Evolutionary conservation across 2,329 filamentous ascomycete genomes (phyloP), one percentile per base, ranked within the genome.

Genomic region (Fusarium buxicola): DNA sequence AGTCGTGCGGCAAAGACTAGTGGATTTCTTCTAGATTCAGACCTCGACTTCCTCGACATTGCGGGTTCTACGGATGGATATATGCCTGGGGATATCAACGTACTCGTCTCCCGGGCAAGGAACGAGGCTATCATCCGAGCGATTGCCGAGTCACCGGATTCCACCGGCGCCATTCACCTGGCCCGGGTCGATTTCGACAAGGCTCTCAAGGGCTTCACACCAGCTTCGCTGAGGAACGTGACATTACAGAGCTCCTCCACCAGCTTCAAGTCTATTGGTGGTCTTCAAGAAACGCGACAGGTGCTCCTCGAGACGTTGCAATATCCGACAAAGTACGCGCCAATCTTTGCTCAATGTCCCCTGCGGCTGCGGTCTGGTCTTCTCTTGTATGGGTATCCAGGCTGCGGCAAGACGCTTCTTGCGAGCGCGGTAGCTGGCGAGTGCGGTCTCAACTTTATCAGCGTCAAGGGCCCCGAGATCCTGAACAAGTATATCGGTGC

Each of bases 401-500:
- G 95, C 3, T 98, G 95, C 72, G 96, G 96, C 60, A 99, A 99
- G 79, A 99, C 95, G 0, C 84, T 99, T 8, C 86, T 99, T 9
- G 95, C 96, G 16, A 96, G 92, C 55, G 95, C 95, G 1, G 94
- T 99, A n/a, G 95, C 96, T 11, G 94, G 94, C 53, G 95, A 99
- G 79, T 98, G 94, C 72, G 94, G 94, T 0, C 87, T 99, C 59
- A 99, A 99, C 77, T 99, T 99, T 77, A 99, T 99, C 76, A 94
- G 90, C 35, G 95, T 99, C 72, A 99, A 99, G 79, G 95, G 95
- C 1, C 95, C 95, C 0, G 96, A 99, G 76, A 98, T 99, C 57
- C 80, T 99, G 51, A 99, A 99, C 82, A 99, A 99, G 78, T 99
- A 99, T 76, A 99, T 99, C 57, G 95, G 95, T 72, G 95, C 95